A percentile compares a stretch with the other conserved stretches of the same genome.
phyloP scores from a whole-genome alignment of 208 protist genomes.

The Leishmania turanica region DNA sequence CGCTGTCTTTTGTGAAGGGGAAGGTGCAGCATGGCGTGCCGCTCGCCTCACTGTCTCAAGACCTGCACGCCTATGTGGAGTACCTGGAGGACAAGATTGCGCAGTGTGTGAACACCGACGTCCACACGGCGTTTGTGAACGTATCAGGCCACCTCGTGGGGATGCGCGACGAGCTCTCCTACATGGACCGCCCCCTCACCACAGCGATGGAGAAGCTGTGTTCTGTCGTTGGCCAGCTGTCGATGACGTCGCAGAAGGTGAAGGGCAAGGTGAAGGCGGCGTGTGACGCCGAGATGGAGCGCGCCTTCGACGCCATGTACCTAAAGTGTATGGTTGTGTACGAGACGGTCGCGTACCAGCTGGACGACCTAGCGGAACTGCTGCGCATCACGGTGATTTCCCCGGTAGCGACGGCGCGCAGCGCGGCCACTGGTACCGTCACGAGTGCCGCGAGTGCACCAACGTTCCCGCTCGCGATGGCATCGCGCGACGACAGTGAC shows the following conservation, averaged over 20 bases:
- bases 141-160: constrained; percentile 73
- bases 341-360: constrained; percentile 44
- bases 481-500: not conserved
- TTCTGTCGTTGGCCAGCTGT: constrained; percentile 40
- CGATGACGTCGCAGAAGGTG: constrained; percentile 37
- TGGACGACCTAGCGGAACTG: constrained; percentile 40
- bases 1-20: constrained; percentile 61
- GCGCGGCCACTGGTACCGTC: not conserved
- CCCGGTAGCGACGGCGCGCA: not conserved
- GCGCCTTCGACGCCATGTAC: constrained; percentile 61
- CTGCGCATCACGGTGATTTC: constrained; percentile 24
- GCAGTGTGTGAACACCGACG: constrained; percentile 75
- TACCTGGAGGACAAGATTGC: constrained; percentile 65
- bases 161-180: constrained; percentile 79
- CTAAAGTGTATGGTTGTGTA: constrained; percentile 68
- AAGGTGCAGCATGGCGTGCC: constrained; percentile 80
- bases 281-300: constrained; percentile 52
- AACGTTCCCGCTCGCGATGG: not conserved
- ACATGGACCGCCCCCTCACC: constrained; percentile 59
- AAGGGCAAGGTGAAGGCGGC: constrained; percentile 55
- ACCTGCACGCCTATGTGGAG: constrained; percentile 65
- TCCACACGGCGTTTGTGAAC: constrained; percentile 78
- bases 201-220: constrained; percentile 51
- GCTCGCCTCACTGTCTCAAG: constrained; percentile 57
- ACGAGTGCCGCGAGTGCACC: not conserved